phyloP scores from a whole-genome alignment of 768 basidiomycete genomes.

The Pleurotus salmoneostramineus region DNA sequence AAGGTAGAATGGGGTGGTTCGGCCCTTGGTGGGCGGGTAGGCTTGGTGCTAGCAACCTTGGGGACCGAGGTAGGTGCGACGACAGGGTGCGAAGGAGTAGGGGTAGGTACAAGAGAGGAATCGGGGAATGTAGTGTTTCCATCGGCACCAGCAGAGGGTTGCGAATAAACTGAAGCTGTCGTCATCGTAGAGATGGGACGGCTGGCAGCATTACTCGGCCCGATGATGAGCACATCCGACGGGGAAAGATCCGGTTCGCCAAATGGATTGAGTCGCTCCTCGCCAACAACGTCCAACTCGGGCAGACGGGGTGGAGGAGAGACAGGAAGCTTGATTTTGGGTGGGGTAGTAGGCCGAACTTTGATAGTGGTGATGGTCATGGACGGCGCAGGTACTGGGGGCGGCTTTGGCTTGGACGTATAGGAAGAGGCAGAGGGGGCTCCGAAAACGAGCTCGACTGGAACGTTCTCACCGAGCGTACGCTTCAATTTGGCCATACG shows the following conservation, averaged over 20 bases:
- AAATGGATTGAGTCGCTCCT: neutral
- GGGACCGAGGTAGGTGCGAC: neutral
- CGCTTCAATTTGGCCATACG: constrained; percentile 57
- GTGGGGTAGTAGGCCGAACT: constrained; percentile 1
- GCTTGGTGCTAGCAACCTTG: neutral
- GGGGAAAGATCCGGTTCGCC: neutral
- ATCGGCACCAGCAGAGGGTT: constrained; percentile 1
- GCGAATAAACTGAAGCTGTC: constrained; percentile 6
- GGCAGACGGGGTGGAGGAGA: constrained; percentile 3
- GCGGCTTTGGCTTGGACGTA: constrained; percentile 5
- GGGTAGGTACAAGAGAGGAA: neutral
- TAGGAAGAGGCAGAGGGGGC: constrained; percentile 5
- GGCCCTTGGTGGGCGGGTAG: neutral
- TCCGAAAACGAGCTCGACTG: constrained; percentile 47
- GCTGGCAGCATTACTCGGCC: neutral
- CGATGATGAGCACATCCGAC: neutral
- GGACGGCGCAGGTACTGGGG: neutral
- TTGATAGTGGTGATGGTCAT: neutral
- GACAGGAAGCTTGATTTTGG: constrained; percentile 3
- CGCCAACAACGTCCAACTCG: neutral
- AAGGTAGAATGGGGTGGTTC: neutral
- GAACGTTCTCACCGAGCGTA: constrained; percentile 57
- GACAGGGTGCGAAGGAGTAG: neutral
- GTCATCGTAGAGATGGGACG: constrained; percentile 4
- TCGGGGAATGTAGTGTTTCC: neutral